Percentiles rank a stretch among this genome's conserved stretches.
Conservation (phyloP, 1,284 basidiomycete genomes). For the Chalciporus sp. region DNA sequence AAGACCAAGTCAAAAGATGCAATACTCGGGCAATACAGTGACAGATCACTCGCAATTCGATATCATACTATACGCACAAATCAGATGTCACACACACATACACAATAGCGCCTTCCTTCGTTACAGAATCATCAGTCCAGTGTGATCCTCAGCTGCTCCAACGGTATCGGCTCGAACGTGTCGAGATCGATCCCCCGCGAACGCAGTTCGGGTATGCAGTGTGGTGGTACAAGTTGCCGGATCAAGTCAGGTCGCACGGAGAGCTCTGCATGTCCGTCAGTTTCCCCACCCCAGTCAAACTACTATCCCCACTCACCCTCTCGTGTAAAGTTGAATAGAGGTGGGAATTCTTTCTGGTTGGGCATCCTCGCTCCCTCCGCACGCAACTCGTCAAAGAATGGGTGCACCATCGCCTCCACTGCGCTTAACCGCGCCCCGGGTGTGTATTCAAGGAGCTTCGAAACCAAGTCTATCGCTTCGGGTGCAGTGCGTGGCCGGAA, state of each 20-base stretch:
- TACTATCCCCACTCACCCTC: constrained; percentile 69
- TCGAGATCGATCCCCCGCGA: constrained; percentile 87
- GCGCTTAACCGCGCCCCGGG: constrained; percentile 91
- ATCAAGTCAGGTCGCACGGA: constrained; percentile 96
- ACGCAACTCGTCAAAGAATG: constrained; percentile 97
- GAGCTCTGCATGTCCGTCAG: constrained; percentile 63
- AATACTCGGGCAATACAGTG: constrained; percentile 25
- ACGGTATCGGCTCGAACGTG: constrained; percentile 91
- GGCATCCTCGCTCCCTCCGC: constrained; percentile 91
- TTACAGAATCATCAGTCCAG: constrained; percentile 65
- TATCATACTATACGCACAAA: constrained; percentile 40
- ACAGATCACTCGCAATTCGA: constrained; percentile 29
- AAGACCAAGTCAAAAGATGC: not conserved
- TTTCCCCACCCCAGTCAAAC: not conserved
- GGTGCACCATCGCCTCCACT: constrained; percentile 92
- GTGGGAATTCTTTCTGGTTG: constrained; percentile 94
- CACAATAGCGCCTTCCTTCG: constrained; percentile 28
- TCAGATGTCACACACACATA: constrained; percentile 27
- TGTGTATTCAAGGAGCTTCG: constrained; percentile 96
- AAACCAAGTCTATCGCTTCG: constrained; percentile 96
- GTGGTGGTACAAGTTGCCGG: constrained; percentile 86
- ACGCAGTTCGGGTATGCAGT: constrained; percentile 87
- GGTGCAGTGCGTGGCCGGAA: constrained; percentile 97
- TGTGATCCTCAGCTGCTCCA: constrained; percentile 89
- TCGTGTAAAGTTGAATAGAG: constrained; percentile 94